Evolutionary conservation across 306 rosid species (phyloP).

Genomic region (Astragalus glycyphyllos): DNA sequence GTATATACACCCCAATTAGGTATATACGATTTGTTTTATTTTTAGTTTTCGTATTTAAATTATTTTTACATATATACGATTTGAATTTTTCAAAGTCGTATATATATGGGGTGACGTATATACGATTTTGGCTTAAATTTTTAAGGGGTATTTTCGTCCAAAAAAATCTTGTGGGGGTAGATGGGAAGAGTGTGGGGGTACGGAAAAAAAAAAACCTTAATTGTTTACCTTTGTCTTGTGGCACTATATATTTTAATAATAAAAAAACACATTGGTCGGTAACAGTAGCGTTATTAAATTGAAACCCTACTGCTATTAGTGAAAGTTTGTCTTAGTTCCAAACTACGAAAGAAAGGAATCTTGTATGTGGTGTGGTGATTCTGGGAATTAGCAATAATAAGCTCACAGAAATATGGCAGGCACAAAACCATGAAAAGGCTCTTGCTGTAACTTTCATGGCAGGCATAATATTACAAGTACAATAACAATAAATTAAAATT

Average conservation of each 20-base stretch:
- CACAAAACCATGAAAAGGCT: constrained; percentile 43
- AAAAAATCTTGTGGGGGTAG: too few relatives aligned
- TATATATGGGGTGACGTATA: too few relatives aligned
- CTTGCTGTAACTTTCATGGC: constrained; percentile 42
- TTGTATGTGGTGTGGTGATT: constrained; percentile 25
- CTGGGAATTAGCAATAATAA: constrained; percentile 44
- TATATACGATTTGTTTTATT: too few relatives aligned
- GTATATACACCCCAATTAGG: too few relatives aligned
- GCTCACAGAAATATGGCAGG: constrained; percentile 42
- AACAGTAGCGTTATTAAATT: constrained; percentile 14
- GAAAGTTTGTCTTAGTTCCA: constrained; percentile 22
- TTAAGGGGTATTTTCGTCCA: too few relatives aligned
- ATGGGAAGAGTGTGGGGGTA: too few relatives aligned
- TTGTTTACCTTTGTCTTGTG: too few relatives aligned
- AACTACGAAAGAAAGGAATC: constrained; percentile 36
- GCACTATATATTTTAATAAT: neutral
- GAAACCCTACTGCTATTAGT: constrained; percentile 25
- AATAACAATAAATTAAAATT: constrained; percentile 30
- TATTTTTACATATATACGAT: too few relatives aligned
- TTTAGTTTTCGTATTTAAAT: too few relatives aligned
- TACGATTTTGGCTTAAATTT: too few relatives aligned
- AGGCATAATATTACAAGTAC: constrained; percentile 44
- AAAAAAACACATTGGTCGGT: neutral
- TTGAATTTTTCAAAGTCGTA: too few relatives aligned
- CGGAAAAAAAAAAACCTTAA: too few relatives aligned